Base-by-base conservation (phyloP, 1,139 yeast species). In the Pichia sp. region DNA sequence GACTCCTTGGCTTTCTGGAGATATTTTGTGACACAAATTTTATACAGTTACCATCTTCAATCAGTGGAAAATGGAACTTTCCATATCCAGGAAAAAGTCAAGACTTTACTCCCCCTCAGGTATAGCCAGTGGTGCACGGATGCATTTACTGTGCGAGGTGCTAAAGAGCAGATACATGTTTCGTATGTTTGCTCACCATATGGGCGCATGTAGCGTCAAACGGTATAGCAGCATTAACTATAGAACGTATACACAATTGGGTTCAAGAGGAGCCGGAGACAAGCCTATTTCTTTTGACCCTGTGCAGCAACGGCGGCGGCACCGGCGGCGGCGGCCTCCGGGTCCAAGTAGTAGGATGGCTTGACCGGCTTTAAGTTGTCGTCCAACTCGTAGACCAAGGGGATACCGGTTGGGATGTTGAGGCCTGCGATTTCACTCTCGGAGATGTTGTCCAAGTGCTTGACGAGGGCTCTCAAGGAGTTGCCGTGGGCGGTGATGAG, bases 281-380 rank as follows among this genome's bases (percentile, higher is more conserved):
- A 42, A 4, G 10, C 19, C 66, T 74, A 77, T 71, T 80, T 80
- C 78, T 80, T 79, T 67, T 72, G 76, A 75, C 98, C 98, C 81
- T 92, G 98, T 70, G 90, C 90, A 68, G 98, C 98, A 66, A 92
- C 98, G 59, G 97, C 97, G 70, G 97, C 97, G 64, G 98, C 98
- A 81, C 98, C 98, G 58, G 97, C 97, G 63, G 90, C 97, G 71
- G 98, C 98, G 70, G 97, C 98, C 79, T 90, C 97, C 68, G 98
- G 98, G 78, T 92, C 98, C 78, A 92, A 86, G 85, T 92, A 92
- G 82, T 90, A 89, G 67, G 95, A 86, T 64, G 92, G 89, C 84
- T 90, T 90, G 71, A 85, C 79, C 76, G 97, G 97, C 77, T 84
- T 83, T 77, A 92, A 86, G 70, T 80, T 71, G 59, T 81, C 87